Conservation (phyloP, 2,329 filamentous ascomycete species). For the Penicillium sp. region DNA sequence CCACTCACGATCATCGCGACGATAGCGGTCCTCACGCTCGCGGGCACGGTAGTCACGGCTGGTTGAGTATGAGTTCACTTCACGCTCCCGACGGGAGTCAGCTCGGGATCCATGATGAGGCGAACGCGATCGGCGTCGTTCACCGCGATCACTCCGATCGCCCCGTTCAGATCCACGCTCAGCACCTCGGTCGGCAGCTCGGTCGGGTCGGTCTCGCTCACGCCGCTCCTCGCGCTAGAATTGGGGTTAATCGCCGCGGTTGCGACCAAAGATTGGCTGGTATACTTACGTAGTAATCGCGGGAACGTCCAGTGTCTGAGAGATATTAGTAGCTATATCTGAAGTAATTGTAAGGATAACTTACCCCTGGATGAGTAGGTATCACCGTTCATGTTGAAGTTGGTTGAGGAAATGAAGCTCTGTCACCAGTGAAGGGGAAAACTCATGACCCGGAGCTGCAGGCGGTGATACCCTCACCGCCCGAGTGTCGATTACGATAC, state of each 20-base stretch:
- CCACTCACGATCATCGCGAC: conserved; percentile 72
- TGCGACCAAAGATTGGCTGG: conserved; percentile 2
- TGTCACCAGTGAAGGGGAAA: conserved; percentile 28
- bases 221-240: conserved; percentile 48
- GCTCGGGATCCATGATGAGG: conserved; percentile 69
- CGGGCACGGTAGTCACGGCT: conserved; percentile 89
- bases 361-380: conserved; percentile 75
- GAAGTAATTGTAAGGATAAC: conserved; percentile 16
- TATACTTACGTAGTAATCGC: conserved; percentile 54
- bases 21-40: conserved; percentile 89
- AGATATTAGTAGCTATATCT: conserved; percentile 23
- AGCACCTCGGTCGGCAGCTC: conserved; percentile 49
- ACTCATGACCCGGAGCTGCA: conserved; percentile 27
- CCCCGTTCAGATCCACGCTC: conserved; percentile 46
- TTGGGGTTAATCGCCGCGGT: conserved; percentile 19
- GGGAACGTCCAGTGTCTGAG: conserved; percentile 51
- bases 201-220: conserved; percentile 41
- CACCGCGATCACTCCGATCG: conserved; percentile 50
- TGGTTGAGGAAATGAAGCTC: conserved; percentile 18
- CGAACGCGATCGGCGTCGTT: conserved; percentile 79
- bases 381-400: conserved; percentile 74
- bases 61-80: conserved; percentile 83
- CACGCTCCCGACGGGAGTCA: conserved; percentile 64
- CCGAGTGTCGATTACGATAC: not conserved
- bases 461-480: conserved; percentile 27